phyloP scores from a whole-genome alignment of 305 asterid genomes.

The Fraxinus paxiana region DNA sequence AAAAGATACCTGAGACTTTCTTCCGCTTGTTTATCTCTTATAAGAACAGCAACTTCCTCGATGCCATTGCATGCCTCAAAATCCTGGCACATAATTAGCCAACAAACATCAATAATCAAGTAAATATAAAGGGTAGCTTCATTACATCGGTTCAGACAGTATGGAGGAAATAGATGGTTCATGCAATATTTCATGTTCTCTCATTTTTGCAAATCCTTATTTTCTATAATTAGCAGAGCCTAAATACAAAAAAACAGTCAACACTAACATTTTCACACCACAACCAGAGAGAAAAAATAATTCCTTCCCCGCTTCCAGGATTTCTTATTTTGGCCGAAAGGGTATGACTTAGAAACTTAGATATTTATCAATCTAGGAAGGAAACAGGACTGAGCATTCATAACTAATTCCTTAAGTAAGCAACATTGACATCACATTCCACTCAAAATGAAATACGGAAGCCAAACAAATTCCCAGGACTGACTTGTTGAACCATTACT shows the following conservation, averaged over 20 bases:
- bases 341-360: neutral
- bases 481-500: slow-evolving; percentile 10
- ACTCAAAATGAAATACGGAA: neutral
- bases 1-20: slow-evolving; percentile 69
- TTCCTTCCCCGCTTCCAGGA: neutral
- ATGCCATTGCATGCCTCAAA: slow-evolving; percentile 91
- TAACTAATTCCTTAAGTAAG: neutral
- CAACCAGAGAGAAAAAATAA: neutral
- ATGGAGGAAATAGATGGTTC: neutral
- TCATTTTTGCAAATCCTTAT: neutral
- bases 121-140: slow-evolving; percentile 12
- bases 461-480: neutral
- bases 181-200: neutral
- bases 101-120: slow-evolving; percentile 20
- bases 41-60: slow-evolving; percentile 81
- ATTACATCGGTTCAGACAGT: neutral
- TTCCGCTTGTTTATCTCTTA: slow-evolving; percentile 76
- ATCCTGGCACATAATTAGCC: slow-evolving; percentile 46
- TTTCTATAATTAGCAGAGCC: neutral
- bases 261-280: neutral
- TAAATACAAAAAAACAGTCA: neutral
- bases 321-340: neutral
- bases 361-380: neutral
- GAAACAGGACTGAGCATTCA: neutral
- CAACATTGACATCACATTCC: neutral